Conservation (phyloP, 805 yeast species). For the Gaillardinia entomophila region DNA sequence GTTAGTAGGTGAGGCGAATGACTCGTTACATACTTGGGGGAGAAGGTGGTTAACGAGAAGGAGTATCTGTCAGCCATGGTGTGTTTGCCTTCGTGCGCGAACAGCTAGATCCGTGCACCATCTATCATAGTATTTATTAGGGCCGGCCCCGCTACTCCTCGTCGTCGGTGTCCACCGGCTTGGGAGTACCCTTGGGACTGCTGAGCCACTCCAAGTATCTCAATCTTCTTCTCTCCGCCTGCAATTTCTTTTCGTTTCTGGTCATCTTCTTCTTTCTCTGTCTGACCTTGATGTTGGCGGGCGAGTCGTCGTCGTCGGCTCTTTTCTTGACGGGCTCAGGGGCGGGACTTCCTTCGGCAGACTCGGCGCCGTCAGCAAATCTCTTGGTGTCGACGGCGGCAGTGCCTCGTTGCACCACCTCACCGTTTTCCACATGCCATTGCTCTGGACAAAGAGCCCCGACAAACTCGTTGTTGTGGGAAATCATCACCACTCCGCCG, state of each 20-base stretch:
- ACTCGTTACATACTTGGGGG: conserved; percentile 69
- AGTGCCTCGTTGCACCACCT: conserved; percentile 77
- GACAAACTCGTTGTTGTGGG: conserved; percentile 94
- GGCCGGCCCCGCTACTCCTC: conserved; percentile 48
- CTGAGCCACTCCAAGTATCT: conserved; percentile 93
- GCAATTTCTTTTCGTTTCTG: conserved; percentile 88
- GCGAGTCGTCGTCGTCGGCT: conserved; percentile 78
- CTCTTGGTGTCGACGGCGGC: conserved; percentile 68
- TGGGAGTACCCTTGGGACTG: conserved; percentile 97
- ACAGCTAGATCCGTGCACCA: not conserved
- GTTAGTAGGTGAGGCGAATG: conserved; percentile 13
- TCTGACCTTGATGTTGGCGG: conserved; percentile 92
- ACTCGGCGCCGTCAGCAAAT: conserved; percentile 73
- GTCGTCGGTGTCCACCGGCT: conserved; percentile 88
- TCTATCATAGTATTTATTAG: not conserved
- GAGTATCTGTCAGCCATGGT: conserved; percentile 73
- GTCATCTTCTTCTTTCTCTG: conserved; percentile 95
- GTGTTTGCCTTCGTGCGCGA: conserved; percentile 6
- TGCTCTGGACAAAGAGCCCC: conserved; percentile 98
- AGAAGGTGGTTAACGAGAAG: conserved; percentile 93
- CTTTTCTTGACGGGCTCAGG: conserved; percentile 36
- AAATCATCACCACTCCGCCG: conserved; percentile 98
- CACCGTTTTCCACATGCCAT: conserved; percentile 94
- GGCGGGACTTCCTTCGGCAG: conserved; percentile 41
- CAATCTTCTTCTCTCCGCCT: conserved; percentile 89